A percentile compares a stretch with the other conserved stretches of the same genome.
These are phyloP conservation scores for Pythium monospermum DNA, from an alignment of 352 stramenopile species.

Conservation along the genomic window DNA sequence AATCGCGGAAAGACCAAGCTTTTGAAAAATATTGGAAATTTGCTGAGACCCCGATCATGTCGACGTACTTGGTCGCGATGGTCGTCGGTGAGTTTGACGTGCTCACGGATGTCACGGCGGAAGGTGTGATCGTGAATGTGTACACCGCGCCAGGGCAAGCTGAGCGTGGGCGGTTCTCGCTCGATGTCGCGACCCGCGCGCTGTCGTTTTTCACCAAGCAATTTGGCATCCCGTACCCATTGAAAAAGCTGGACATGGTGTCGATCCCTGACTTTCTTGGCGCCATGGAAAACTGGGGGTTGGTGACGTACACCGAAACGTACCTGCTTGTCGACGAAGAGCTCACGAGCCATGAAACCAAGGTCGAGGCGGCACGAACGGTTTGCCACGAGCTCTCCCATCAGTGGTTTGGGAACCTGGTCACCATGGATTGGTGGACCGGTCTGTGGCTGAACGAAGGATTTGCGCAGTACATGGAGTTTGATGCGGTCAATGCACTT, in stretches of 20 bases:
- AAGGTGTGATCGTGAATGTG: conserved; percentile 92
- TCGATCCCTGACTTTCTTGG: conserved; percentile 93
- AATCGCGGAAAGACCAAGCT: conserved; percentile 32
- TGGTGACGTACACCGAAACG: conserved; percentile 95
- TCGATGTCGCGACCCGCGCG: conserved; percentile 61
- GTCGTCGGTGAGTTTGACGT: conserved; percentile 95
- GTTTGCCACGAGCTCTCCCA: conserved; percentile 98
- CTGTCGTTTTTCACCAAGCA: conserved; percentile 67
- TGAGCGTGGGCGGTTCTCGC: conserved; percentile 87
- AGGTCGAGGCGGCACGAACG: conserved; percentile 85
- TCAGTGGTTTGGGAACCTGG: conserved; percentile 97
- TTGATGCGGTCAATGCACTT: conserved; percentile 89
- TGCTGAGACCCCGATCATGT: conserved; percentile 95
- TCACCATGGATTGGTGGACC: conserved; percentile 98
- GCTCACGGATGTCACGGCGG: conserved; percentile 82
- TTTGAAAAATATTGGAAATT: conserved; percentile 83
- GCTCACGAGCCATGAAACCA: conserved; percentile 51
- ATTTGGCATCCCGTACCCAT: conserved; percentile 91
- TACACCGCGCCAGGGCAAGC: conserved; percentile 93
- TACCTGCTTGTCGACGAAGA: conserved; percentile 81
- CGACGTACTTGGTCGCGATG: conserved; percentile 96
- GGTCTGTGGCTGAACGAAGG: conserved; percentile 97
- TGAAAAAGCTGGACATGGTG: conserved; percentile 98
- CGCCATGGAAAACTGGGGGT: conserved; percentile 94
- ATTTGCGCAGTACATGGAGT: conserved; percentile 97